These are phyloP conservation scores for Sabuloglossum arenarium DNA, from an alignment of 495 filamentous ascomycete genomes.

Conservation along the genomic window DNA sequence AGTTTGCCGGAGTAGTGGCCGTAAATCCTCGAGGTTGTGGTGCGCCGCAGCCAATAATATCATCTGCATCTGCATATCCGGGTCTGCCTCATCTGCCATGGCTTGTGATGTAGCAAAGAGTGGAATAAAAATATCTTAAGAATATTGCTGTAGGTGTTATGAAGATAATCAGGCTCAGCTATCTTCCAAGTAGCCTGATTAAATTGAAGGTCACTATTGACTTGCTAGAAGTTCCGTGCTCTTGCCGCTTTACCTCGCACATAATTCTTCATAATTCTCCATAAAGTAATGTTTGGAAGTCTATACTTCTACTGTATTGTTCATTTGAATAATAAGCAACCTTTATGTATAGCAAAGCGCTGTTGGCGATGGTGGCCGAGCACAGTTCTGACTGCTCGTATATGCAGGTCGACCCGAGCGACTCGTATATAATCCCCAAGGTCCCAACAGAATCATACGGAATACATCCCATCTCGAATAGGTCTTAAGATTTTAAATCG, in stretches of 20 bases:
- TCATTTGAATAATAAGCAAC: too few relatives aligned
- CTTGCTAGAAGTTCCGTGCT: too few relatives aligned
- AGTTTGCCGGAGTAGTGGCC: slow-evolving; percentile 40
- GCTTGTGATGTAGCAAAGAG: neutral
- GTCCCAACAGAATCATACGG: too few relatives aligned
- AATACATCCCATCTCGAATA: neutral
- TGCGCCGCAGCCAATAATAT: slow-evolving; percentile 65
- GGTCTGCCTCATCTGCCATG: slow-evolving; percentile 6
- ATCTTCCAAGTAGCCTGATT: too few relatives aligned
- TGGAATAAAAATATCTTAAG: too few relatives aligned
- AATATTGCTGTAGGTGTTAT: too few relatives aligned
- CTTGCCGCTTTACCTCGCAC: neutral
- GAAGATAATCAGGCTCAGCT: too few relatives aligned
- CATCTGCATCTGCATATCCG: slow-evolving; percentile 14
- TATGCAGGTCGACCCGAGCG: neutral
- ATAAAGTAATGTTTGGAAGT: too few relatives aligned
- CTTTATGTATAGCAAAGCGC: too few relatives aligned
- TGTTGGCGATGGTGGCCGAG: too few relatives aligned
- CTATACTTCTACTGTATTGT: too few relatives aligned
- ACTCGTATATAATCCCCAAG: neutral
- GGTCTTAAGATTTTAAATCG: neutral
- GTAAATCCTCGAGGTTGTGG: slow-evolving; percentile 59
- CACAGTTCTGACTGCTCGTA: neutral
- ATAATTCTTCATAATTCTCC: neutral
- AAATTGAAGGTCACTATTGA: too few relatives aligned